Evolutionary conservation across 2,329 filamentous ascomycete genomes (phyloP), one percentile per base, ranked within the genome.

Genomic region (Aspergillus ustus): DNA sequence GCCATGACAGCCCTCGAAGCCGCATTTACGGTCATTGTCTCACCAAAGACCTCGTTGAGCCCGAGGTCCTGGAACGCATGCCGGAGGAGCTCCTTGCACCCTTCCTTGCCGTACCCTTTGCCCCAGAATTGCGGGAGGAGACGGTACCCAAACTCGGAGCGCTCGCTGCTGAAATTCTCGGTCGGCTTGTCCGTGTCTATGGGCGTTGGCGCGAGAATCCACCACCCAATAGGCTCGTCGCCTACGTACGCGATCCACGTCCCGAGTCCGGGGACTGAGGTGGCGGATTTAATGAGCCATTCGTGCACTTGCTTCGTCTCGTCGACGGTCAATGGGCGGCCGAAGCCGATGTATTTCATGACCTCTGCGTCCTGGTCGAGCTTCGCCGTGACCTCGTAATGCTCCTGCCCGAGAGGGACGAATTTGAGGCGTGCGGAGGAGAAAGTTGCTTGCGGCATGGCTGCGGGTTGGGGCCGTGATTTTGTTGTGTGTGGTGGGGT

Each of bases 21-120:
- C 29, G n/a, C 29, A 29, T 64, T 64, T 7, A 64, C 60, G 20
- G 62, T 59, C 62, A 64, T 64, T 8, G 62, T 64, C 56, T 64
- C 62, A 20, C 62, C 62, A 60, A 60, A 54, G 8, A 62, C 62
- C 49, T 64, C 62, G 3, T 19, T n/a, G 13, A 64, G 49, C 11
- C 62, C 62, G 19, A 64, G 57, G 20, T 62, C 62, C 29, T 51
- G 40, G 46, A 64, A 64, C 1, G 56, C 60, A 45, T 64, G 57
- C 17, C 57, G 40, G 13, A 64, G 13, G 9, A 64, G 7, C 56
- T 62, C 62, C 17, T 45, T 52, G 1, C 52, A 55, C 29, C 62
- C 62, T 20, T 64, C 62, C 44, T 62, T 64, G 19, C 60, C 62
- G 44, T 60, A 64, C n/a, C 62, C 62, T 17, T 62, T 49, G 15